These are phyloP conservation scores for Glycine latifolia DNA, from an alignment of 306 rosid species.

Conservation along the genomic window DNA sequence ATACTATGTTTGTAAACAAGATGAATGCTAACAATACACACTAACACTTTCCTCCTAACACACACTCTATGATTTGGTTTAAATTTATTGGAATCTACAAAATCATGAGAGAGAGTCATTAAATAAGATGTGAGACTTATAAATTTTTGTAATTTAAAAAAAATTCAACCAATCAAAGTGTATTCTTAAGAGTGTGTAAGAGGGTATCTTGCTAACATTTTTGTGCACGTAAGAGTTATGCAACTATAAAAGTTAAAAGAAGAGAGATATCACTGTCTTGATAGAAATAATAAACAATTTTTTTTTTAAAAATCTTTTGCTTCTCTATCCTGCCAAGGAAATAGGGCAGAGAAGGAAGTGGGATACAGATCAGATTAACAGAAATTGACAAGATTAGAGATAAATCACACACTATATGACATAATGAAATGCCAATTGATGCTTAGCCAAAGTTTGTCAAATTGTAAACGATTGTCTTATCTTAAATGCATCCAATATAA, in stretches of 20 bases:
- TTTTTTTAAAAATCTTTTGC: slow-evolving; percentile 8
- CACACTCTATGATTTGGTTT: no score
- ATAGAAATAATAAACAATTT: neutral
- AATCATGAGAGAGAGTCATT: no score
- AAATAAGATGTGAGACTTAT: no score
- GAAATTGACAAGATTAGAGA: neutral
- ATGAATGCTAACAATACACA: no score
- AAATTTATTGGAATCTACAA: no score
- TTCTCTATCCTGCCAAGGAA: slow-evolving; percentile 12
- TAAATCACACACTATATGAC: neutral
- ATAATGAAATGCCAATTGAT: neutral
- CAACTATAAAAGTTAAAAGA: neutral
- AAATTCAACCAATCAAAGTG: no score
- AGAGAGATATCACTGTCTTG: neutral
- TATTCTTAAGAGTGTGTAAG: no score
- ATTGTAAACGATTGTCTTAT: neutral
- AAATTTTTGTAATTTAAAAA: no score
- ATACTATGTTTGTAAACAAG: neutral
- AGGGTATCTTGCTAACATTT: no score
- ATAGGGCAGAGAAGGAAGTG: neutral
- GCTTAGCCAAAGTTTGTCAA: neutral
- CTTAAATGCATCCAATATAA: neutral
- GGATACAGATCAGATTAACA: neutral
- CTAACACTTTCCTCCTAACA: no score
- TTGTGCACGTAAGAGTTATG: neutral